These are phyloP conservation scores for Daldinia loculata DNA, from an alignment of 495 filamentous ascomycete species.

Conservation along the genomic window DNA sequence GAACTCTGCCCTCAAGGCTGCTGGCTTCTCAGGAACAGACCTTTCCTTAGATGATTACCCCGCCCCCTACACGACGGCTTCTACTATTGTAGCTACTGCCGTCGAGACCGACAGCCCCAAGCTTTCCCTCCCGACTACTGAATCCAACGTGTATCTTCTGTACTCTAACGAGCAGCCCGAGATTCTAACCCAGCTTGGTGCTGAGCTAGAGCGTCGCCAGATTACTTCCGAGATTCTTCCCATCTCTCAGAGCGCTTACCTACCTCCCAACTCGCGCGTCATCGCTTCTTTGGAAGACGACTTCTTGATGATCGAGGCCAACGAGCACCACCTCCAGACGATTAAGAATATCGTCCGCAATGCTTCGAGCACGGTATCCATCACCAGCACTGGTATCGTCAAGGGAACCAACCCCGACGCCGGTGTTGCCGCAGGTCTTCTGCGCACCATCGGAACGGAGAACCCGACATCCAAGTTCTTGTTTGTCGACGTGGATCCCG, in stretches of 20 bases:
- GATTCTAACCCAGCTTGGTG: not conserved
- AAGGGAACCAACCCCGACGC: conserved; percentile 39
- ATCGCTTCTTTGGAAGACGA: conserved; percentile 37
- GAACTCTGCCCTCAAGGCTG: conserved; percentile 46
- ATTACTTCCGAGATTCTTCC: not conserved
- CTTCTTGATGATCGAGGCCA: conserved; percentile 25
- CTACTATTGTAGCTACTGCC: conserved; percentile 23
- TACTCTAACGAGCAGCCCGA: conserved; percentile 1
- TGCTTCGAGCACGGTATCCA: conserved; percentile 41
- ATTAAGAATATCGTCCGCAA: conserved; percentile 41
- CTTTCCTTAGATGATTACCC: conserved; percentile 22
- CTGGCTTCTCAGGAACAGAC: conserved; percentile 59
- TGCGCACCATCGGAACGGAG: conserved; percentile 45
- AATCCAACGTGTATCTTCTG: not conserved
- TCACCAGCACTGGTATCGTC: conserved; percentile 42
- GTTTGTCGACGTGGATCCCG: conserved; percentile 44
- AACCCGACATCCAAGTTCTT: conserved; percentile 32
- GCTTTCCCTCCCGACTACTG: too few species aligned
- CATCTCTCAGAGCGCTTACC: not conserved
- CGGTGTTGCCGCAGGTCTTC: conserved; percentile 43
- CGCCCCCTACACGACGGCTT: conserved; percentile 26
- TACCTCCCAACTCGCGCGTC: conserved; percentile 15
- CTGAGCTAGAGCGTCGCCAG: conserved; percentile 1
- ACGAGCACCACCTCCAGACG: conserved; percentile 17
- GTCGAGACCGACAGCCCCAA: not conserved